Base-by-base conservation (phyloP, 1,139 yeast species). In the Suhomyces ambrosiae region DNA sequence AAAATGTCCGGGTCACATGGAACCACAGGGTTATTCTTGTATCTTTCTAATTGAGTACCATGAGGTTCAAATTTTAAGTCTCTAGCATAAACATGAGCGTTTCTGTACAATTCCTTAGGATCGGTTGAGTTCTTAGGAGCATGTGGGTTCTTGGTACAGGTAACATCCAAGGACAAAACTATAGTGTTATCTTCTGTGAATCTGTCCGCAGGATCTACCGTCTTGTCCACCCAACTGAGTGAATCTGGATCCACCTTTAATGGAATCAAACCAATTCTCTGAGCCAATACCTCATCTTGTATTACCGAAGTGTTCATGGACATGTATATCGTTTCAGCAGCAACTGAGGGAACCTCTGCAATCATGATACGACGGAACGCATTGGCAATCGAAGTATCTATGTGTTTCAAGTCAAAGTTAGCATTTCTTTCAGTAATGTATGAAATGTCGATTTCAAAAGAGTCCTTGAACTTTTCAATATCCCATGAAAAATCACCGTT, bases 331-430 rank as follows among this genome's bases (percentile, higher is more conserved):
- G 86, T 79, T 62, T 92, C 98, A 19, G 95, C 86, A 7, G 98
- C 98, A 32, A 92, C 95, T 3, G 94, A 78, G 13, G 98, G 98
- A 23, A 92, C 96, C 61, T 92, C 98, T 1, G 97, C 80, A 45
- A 92, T 82, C 97, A 92, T 90, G 51, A 92, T 86, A 59, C 98
- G 85, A 58, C 98, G 86, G 67, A 92, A 89, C 0, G 98, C 97
- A 69, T 92, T 92, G 35, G 97, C 92, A 41, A 92, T 72, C 10
- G 97, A 86, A 2, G 97, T 86, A 60, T 92, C 98, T 34, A 90
- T 69, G 50, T 88, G 84, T 42, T 86, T 68, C 48, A 94, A 71
- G 61, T 92, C 98, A 54, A 92, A 92, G 61, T 87, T 89, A 45
- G 92, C 89, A 32, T 76, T 77, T 58, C 86, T 74, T 42, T 80